Base-by-base conservation (phyloP, 1,284 basidiomycete genomes). In the Ganoderma lingzhi region DNA sequence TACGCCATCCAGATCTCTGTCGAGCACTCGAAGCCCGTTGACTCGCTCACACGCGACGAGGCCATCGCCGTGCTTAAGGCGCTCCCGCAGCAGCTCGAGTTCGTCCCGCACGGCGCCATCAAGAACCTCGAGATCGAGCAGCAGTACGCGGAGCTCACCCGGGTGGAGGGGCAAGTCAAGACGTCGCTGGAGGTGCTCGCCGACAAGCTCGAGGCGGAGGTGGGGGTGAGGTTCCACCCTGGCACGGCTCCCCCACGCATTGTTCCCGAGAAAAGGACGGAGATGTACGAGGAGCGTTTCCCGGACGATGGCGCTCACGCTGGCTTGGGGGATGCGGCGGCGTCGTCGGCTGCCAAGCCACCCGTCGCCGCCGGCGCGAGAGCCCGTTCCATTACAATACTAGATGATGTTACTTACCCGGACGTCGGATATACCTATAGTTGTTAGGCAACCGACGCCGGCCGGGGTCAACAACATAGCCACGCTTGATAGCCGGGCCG, bases 31-130 rank as follows among this genome's bases (percentile, higher is more conserved):
- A 74, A 74, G 70, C 58, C 69, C 5, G 41, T 67, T 45, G 71
- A 74, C 62, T 69, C 70, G 51, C 65, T 74, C 59, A 69, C 71
- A 23, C 69, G 66, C 35, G 73, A 67, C n/a, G 73, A 74, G 67
- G 71, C 70, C n/a, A 69, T 71, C 55, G 59, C 39, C 19, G 19
- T 71, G 35, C 73, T 74, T 59, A 71, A 68, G 65, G 56, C 67
- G 3, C 69, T 74, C 32, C 73, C 73, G 3, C 58, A 68, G n/a
- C 64, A 60, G 48, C 55, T 74, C 39, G 45, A 66, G 32, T 62
- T 74, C 64, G 63, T 65, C 32, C 69, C 72, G 5, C 62, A 59
- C 45, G 41, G 41, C n/a, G 37, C 59, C 23, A 41, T 61, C 23
- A 19, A 28, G 37, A 6, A n/a, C 8, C 53, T 58, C 35, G 41